Base-by-base conservation (phyloP, 176 grass and related monocot species). In the Secale cereale region DNA sequence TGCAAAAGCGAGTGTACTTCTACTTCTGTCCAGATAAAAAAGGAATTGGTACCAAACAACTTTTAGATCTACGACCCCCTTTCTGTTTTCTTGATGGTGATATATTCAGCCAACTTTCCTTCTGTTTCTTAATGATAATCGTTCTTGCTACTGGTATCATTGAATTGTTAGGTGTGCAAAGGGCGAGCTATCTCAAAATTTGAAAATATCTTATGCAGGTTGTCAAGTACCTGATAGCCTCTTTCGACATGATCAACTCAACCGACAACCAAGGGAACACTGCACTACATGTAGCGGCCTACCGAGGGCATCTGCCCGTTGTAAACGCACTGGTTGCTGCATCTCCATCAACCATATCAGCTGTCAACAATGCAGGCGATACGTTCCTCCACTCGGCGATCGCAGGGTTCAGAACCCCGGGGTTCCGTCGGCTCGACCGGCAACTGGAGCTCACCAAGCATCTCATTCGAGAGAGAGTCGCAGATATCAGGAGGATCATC, bases 351-450 rank as follows among this genome's bases (percentile, higher is more conserved):
- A 66, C 86, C 67, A 59, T 89, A 12, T 70, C 78, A 65, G 85
- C 74, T 65, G 62, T 78, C 70, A 99, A 99, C 37, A 85, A 88
- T 40, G 77, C 84, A 46, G 97, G 97, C 3, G 90, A 97, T 72
- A 94, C 97, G 23, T 97, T 99, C 82, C 90, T 99, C 41, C 97
- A 99, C 31, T 94, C 89, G 79, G 94, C 88, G n/a, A 92, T 97
- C 63, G 88, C 94, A 16, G 94, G 97, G 23, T 99, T 99, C 23
- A 86, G 94, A 81, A 97, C 94, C 28, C 94, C 97, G 23, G 94
- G 94, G 54, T 97, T 99, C 70, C 73, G 91, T 35, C 88, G 94
- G 16, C 90, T 99, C 5, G 94, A 99, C 81, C 70, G 84, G 19
- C 97, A 99, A 65, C 74, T 99, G 91, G 91, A 94, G 57, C 91